Base-by-base conservation (phyloP, 1,284 basidiomycete genomes). In the Cryptococcus sp. region DNA sequence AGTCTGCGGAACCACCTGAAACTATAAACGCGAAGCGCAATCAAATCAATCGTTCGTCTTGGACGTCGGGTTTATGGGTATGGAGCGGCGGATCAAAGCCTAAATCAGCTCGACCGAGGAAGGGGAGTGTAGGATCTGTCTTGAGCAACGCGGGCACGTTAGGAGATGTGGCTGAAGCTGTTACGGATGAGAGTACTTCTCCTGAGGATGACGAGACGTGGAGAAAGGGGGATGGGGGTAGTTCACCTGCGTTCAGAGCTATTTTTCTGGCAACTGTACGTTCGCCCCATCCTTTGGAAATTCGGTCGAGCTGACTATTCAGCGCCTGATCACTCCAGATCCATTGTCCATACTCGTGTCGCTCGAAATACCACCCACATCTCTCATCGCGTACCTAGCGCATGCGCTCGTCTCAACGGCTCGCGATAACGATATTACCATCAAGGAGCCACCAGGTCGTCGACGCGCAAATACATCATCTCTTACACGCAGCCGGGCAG, bases 311-410 rank as follows among this genome's bases (percentile, higher is more conserved):
- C n/a, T 48, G 22, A 47, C 4, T 13, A 13, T 14, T 24, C 45
- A 70, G n/a, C 83, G 91, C 1, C 85, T 93, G 34, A 87, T 93
- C 83, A 88, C 87, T 0, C 80, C 84, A 2, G 88, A 89, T 60
- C 82, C 88, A 0, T 76, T 79, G 11, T 88, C 87, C 55, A 83
- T 92, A 49, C 79, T 92, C 2, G 77, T 81, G 1, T 84, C 87
- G 60, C 78, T 83, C 48, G 84, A 84, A 0, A 78, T 74, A 5
- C 85, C 85, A 13, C 82, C 84, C 0, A 79, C 82, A 16, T 76
- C 80, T 0, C 75, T 86, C 11, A 77, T 92, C 23, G 81, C 82
- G 0, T 74, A 74, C 40, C 78, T 90, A 3, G 88, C 91, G 0
- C 78, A 87, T 55, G 79, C 82, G 28, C 80, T 93, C 4, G 82